Evolutionary conservation across 139 green algal genomes (phyloP), one percentile per base, ranked within the genome.

Genomic region (Chlamydomonas incerta): DNA sequence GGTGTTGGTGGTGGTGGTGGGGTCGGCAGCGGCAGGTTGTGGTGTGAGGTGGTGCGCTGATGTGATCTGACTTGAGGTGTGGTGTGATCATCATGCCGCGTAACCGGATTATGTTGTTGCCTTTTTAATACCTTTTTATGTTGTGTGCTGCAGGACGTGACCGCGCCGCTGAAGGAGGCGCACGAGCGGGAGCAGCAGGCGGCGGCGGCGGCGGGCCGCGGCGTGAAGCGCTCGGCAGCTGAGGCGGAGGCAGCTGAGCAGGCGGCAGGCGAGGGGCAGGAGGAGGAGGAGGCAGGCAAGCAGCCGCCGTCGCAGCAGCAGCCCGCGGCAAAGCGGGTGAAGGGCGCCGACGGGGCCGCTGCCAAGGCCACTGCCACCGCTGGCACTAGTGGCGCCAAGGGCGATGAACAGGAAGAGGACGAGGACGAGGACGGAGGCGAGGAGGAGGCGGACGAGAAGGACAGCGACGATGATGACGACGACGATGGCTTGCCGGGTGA

Each of bases 401-500:
- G 41, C 41, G 41, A 50, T 8, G 8, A 50, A 1, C 11, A 21
- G 24, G 41, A 76, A 14, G 31, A 72, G 66, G 66, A 24, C 13
- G 66, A 72, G 31, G 70, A 34, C 1, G 70, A 75, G 23, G 37
- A 57, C 24, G 70, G 23, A 2, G 24, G 50, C 26, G 35, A 72
- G 35, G 77, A 83, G 15, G 77, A 74, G 20, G 29, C 21, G 18
- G n/a, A 29, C n/a, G 63, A 41, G 3, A 10, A 29, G 13, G n/a
- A 37, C n/a, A 6, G 21, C 6, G n/a, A 37, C 1, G n/a, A 29
- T 1, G 63, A 37, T 10, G 63, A 74, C 2, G 77, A 74, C 1
- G 76, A 83, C 0, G 77, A 83, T 24, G 77, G 74, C 9, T 15
- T 83, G 29, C 77, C 77, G 0, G 63, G 74, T 17, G 77, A 83